Percentiles rank a stretch among this genome's conserved stretches.
These are phyloP conservation scores for Colletotrichum sp. DNA, from an alignment of 2,329 filamentous ascomycete species.

Conservation along the genomic window DNA sequence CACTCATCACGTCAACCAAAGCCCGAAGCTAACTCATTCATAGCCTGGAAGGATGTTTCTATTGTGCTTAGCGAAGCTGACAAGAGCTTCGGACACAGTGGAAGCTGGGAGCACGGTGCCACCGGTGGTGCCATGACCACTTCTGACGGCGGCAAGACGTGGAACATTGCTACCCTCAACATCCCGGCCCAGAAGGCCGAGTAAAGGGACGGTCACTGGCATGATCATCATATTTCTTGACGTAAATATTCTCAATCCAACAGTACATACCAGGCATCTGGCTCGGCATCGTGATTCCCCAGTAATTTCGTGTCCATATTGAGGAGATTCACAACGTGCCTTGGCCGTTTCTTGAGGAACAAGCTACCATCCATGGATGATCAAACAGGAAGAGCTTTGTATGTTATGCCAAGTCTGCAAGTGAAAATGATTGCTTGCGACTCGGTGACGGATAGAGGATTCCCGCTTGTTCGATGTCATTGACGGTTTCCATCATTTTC, in stretches of 20 bases:
- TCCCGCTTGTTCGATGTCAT: not conserved
- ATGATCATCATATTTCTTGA: not conserved
- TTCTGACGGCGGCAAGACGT: not conserved
- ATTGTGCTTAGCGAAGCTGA: not conserved
- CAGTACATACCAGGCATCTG: not conserved
- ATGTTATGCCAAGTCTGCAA: rapidly evolving
- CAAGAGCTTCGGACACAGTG: not conserved
- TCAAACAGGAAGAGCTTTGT: not conserved
- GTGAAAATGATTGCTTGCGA: rapidly evolving
- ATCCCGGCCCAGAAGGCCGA: not conserved
- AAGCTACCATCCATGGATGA: no score
- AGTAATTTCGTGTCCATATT: not conserved
- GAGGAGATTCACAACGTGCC: not conserved
- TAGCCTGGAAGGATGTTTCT: not conserved
- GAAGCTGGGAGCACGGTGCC: not conserved
- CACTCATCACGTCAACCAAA: no score
- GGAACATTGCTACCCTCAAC: not conserved
- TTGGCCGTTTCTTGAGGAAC: not conserved
- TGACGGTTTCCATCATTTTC: not conserved
- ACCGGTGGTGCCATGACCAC: not conserved
- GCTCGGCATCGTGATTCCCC: rapidly evolving
- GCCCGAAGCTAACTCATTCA: not conserved
- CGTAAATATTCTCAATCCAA: not conserved
- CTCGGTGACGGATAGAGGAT: rapidly evolving
- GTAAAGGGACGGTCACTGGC: not conserved